phyloP scores from a whole-genome alignment of 2,329 filamentous ascomycete genomes.

The Pseudogymnoascus sp. region DNA sequence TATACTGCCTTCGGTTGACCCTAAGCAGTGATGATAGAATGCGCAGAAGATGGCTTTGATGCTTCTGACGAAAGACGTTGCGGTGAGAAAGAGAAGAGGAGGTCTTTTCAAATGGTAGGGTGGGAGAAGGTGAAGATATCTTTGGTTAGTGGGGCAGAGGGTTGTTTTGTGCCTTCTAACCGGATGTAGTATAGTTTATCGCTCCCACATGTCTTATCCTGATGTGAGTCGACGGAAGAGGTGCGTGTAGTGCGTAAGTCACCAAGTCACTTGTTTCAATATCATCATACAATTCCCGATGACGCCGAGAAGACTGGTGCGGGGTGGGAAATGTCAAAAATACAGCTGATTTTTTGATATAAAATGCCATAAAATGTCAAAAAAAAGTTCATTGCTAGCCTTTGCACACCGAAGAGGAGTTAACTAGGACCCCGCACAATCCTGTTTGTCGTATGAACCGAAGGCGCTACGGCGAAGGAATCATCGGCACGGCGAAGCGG shows the following conservation, averaged over 20 bases:
- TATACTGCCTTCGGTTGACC: constrained; percentile 22
- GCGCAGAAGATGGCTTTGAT: constrained; percentile 22
- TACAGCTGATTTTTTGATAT: not conserved
- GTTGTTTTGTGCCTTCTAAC: constrained; percentile 8
- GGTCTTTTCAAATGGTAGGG: constrained; percentile 10
- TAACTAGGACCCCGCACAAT: not conserved
- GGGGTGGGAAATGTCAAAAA: not conserved
- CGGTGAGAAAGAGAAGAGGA: constrained; percentile 17
- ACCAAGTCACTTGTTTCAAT: constrained; percentile 4
- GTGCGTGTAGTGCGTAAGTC: constrained; percentile 3
- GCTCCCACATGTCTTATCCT: constrained; percentile 7
- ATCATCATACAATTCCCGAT: not conserved
- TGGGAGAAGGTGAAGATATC: constrained; percentile 10
- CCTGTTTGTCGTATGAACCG: not conserved
- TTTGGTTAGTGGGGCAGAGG: constrained; percentile 11
- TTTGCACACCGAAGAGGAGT: not conserved
- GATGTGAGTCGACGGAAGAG: constrained; percentile 6
- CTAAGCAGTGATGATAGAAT: constrained; percentile 25
- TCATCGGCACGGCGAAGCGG: constrained; percentile 6
- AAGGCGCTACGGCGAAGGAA: constrained; percentile 5
- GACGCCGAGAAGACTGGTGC: not conserved
- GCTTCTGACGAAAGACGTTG: constrained; percentile 11
- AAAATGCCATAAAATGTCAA: not conserved
- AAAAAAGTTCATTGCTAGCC: not conserved
- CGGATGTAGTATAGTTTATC: constrained; percentile 6